phyloP scores from a whole-genome alignment of 148 eudicot species.

The Chenopodium formosanum region DNA sequence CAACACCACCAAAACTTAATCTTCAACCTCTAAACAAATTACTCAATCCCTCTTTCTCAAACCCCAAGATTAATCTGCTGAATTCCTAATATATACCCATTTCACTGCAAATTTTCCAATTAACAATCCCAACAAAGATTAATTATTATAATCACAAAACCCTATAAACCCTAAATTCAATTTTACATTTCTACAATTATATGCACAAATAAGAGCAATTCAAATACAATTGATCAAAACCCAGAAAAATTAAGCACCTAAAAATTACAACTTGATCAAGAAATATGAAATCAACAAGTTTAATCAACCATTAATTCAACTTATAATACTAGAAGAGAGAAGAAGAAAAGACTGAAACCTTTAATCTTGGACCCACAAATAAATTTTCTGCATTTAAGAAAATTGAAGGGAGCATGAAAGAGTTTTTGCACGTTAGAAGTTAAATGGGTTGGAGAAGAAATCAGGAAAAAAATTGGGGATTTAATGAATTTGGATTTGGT shows the following conservation, averaged over 20 bases:
- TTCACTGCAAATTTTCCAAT: slow-evolving; percentile 2
- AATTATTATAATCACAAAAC: slow-evolving; percentile 7
- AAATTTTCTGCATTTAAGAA: not conserved
- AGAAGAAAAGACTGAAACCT: slow-evolving; percentile 23
- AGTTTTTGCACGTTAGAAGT: not conserved
- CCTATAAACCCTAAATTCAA: slow-evolving; percentile 20
- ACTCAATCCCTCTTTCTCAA: slow-evolving; percentile 8
- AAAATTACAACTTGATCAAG: not conserved
- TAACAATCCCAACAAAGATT: not conserved
- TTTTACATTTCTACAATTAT: not conserved
- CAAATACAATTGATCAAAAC: not conserved
- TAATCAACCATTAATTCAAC: slow-evolving; percentile 2
- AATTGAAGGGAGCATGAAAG: not conserved
- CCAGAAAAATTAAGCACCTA: slow-evolving; percentile 11
- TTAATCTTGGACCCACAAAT: slow-evolving; percentile 4
- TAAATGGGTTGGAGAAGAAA: slow-evolving; percentile 7
- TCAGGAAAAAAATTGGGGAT: not conserved
- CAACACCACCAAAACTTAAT: not conserved
- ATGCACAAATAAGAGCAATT: not conserved
- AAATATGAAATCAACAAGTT: not conserved
- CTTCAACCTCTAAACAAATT: not conserved
- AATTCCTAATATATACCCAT: slow-evolving; percentile 12
- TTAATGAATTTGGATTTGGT: slow-evolving; percentile 2
- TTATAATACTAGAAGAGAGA: not conserved
- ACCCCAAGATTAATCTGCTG: slow-evolving; percentile 12